Evolutionary conservation across 2,329 filamentous ascomycete species (phyloP).

Genomic region (Lecanicillium sp.): DNA sequence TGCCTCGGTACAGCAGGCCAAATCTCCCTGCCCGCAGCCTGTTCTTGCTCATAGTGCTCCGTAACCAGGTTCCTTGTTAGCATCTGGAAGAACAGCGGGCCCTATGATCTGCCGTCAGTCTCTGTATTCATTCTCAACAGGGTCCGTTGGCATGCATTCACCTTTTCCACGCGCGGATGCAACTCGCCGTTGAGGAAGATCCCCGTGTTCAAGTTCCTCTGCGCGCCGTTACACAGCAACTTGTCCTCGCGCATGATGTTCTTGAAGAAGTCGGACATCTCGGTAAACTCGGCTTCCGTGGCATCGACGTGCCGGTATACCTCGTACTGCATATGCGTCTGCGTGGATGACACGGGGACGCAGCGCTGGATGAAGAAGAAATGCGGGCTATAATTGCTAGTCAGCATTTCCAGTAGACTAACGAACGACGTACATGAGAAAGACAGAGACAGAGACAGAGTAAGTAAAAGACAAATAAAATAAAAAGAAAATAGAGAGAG

Average conservation of each 20-base stretch:
- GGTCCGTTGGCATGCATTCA: constrained; percentile 17
- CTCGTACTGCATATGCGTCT: constrained; percentile 42
- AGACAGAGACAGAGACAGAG: neutral
- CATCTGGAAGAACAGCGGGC: constrained; percentile 40
- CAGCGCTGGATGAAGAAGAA: constrained; percentile 49
- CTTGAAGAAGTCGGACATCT: constrained; percentile 43
- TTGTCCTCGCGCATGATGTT: constrained; percentile 48
- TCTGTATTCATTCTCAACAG: too few relatives aligned
- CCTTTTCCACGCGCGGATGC: constrained; percentile 45
- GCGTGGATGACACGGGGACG: constrained; percentile 38
- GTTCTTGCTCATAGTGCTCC: constrained; percentile 22
- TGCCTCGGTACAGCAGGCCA: constrained; percentile 24
- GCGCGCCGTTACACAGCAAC: constrained; percentile 41
- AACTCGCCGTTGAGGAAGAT: constrained; percentile 46
- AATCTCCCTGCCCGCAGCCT: constrained; percentile 22
- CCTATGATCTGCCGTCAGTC: constrained; percentile 23
- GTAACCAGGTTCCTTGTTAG: constrained; percentile 22
- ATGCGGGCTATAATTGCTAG: constrained; percentile 26
- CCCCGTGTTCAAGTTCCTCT: constrained; percentile 44
- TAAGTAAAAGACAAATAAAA: neutral
- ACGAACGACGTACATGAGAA: too few relatives aligned
- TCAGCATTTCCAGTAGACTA: neutral
- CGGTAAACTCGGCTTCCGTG: constrained; percentile 39
- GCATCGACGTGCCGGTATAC: constrained; percentile 44
- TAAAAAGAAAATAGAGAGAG: neutral